Conservation (phyloP, 768 basidiomycete species). For the Leccinum aurantiacum region DNA sequence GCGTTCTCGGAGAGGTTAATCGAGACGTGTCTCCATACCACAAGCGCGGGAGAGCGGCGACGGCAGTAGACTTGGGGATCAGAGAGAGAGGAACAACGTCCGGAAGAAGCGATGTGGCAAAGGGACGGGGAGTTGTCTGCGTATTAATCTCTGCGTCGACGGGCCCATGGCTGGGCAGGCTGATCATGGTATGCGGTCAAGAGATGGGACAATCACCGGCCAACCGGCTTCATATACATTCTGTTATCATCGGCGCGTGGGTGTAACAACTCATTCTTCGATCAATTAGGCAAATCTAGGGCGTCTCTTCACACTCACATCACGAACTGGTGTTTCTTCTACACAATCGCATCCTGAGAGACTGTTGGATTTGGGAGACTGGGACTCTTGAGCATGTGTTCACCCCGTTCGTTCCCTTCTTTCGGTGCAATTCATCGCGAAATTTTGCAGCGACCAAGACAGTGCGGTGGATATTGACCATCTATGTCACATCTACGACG, state of each 20-base stretch:
- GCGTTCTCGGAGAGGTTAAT: background rate
- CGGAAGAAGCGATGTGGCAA: background rate
- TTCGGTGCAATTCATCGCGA: background rate
- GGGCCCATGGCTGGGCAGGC: slow-evolving; percentile 29
- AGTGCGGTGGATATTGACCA: background rate
- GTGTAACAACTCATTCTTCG: background rate
- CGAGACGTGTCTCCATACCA: slow-evolving; percentile 1
- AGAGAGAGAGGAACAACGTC: background rate
- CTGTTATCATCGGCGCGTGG: slow-evolving; percentile 6
- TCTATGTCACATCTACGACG: background rate
- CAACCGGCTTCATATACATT: slow-evolving; percentile 21
- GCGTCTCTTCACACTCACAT: too few species aligned
- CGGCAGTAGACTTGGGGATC: background rate
- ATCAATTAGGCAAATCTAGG: slow-evolving; percentile 4
- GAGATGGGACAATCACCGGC: slow-evolving; percentile 3
- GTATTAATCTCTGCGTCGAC: slow-evolving; percentile 28
- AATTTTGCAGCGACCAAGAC: background rate
- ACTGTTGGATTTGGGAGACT: too few species aligned
- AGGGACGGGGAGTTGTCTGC: slow-evolving; percentile 4
- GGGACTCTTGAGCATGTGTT: background rate
- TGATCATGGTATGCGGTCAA: slow-evolving; percentile 28
- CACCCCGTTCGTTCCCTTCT: background rate
- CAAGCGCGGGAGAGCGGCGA: background rate
- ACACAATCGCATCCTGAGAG: too few species aligned
- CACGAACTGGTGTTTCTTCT: too few species aligned